Percentiles rank a stretch among this genome's conserved stretches.
Conservation (phyloP, 2,329 filamentous ascomycete genomes). For the Neurospora sp. region DNA sequence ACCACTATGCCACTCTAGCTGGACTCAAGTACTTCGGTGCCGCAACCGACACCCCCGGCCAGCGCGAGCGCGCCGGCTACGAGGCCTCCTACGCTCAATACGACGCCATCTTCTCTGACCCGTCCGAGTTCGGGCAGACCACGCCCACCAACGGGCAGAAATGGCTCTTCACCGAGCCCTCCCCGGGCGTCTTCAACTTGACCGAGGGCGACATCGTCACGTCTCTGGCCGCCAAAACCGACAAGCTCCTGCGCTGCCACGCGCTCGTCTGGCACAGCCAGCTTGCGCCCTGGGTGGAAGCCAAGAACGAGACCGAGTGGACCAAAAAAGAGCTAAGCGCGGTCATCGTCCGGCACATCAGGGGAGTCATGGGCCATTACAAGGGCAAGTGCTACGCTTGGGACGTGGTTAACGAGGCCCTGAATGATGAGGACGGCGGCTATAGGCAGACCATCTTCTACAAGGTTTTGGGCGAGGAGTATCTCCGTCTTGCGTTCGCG, state of each 20-base stretch:
- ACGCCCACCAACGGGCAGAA: slow-evolving; percentile 51
- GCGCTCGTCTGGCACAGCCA: slow-evolving; percentile 37
- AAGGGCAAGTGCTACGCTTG: slow-evolving; percentile 42
- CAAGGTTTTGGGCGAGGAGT: slow-evolving; percentile 39
- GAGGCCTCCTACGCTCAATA: slow-evolving; percentile 44
- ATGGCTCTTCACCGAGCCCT: slow-evolving; percentile 52
- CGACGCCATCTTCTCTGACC: slow-evolving; percentile 41
- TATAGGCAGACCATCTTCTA: slow-evolving; percentile 40
- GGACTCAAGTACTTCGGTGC: slow-evolving; percentile 52
- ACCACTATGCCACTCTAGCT: slow-evolving; percentile 39
- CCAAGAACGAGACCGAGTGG: slow-evolving; percentile 27
- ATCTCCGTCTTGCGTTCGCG: slow-evolving; percentile 42
- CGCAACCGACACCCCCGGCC: slow-evolving; percentile 42
- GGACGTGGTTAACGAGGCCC: slow-evolving; percentile 49
- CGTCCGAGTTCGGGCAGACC: slow-evolving; percentile 49
- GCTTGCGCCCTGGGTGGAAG: slow-evolving; percentile 39
- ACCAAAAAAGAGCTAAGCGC: slow-evolving; percentile 40
- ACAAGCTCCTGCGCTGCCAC: slow-evolving; percentile 49
- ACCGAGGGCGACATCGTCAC: slow-evolving; percentile 44
- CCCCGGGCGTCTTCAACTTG: slow-evolving; percentile 49
- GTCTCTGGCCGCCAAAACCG: slow-evolving; percentile 30
- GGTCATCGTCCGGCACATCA: slow-evolving; percentile 44
- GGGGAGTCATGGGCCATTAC: slow-evolving; percentile 35
- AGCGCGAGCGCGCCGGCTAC: slow-evolving; percentile 32
- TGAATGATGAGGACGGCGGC: slow-evolving; percentile 41